Conservation (phyloP, 2,329 filamentous ascomycete genomes). For the Sporothrix euskadiensis region DNA sequence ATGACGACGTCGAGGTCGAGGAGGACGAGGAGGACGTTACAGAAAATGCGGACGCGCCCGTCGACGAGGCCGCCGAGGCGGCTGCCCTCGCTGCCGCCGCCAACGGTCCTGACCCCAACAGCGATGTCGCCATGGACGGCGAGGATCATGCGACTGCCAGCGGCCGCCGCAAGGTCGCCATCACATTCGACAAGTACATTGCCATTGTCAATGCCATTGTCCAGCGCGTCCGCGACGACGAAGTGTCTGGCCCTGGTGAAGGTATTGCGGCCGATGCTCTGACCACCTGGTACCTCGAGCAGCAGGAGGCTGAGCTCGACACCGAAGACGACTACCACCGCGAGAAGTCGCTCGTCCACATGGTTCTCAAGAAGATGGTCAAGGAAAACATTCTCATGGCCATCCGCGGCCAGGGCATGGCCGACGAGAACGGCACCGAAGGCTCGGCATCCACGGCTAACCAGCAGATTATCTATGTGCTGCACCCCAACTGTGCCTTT, state of each 20-base stretch:
- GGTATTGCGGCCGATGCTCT: conserved; percentile 83
- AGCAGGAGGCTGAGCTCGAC: conserved; percentile 79
- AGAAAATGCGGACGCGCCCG: not conserved
- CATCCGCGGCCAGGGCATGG: conserved; percentile 63
- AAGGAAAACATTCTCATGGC: conserved; percentile 92
- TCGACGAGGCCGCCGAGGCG: conserved; percentile 38
- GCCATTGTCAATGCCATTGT: conserved; percentile 85
- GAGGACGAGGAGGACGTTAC: conserved; percentile 71
- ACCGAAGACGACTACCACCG: conserved; percentile 77
- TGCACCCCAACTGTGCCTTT: conserved; percentile 91
- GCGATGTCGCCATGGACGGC: conserved; percentile 48
- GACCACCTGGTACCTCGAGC: conserved; percentile 86
- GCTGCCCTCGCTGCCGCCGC: conserved; percentile 22
- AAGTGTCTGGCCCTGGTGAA: conserved; percentile 68
- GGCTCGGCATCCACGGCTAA: conserved; percentile 42
- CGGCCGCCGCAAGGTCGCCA: conserved; percentile 68
- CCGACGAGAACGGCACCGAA: conserved; percentile 41
- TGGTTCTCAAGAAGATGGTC: conserved; percentile 94
- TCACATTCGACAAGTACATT: conserved; percentile 95
- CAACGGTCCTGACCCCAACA: conserved; percentile 48
- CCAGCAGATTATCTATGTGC: conserved; percentile 70
- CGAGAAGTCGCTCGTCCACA: conserved; percentile 71
- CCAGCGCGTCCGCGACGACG: conserved; percentile 78
- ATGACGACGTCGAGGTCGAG: conserved; percentile 94
- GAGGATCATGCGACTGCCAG: conserved; percentile 40